These are phyloP conservation scores for Aspergillus intermedius DNA, from an alignment of 2,329 filamentous ascomycete genomes.

Conservation along the genomic window DNA sequence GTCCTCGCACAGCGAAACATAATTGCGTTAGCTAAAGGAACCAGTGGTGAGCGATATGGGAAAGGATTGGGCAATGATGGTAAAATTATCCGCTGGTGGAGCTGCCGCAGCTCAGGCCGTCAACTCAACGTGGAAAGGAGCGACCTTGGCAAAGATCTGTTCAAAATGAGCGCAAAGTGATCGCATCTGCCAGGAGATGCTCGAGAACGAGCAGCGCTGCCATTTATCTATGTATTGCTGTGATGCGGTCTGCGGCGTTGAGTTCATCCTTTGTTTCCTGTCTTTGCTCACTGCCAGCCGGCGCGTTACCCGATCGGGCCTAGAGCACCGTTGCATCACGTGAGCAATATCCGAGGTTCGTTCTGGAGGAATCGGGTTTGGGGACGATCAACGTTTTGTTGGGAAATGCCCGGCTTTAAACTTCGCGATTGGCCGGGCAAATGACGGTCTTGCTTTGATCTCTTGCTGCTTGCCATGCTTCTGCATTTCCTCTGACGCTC, in stretches of 20 bases:
- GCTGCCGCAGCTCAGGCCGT: background rate
- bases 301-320: background rate
- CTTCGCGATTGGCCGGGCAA: slow-evolving; percentile 1
- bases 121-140: background rate
- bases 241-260: slow-evolving; percentile 21
- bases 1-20: slow-evolving; percentile 27
- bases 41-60: background rate
- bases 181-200: background rate
- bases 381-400: slow-evolving; percentile 19
- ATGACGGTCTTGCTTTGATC: background rate
- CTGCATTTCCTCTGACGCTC: background rate
- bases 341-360: slow-evolving; percentile 20
- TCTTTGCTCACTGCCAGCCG: background rate
- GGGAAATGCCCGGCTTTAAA: slow-evolving; percentile 7
- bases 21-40: slow-evolving; percentile 1
- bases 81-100: background rate
- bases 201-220: background rate
- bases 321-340: slow-evolving; percentile 8
- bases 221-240: background rate
- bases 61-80: background rate
- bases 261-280: slow-evolving; percentile 8
- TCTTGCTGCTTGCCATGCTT: background rate
- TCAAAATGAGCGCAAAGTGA: background rate
- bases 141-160: background rate
- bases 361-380: slow-evolving; percentile 16